phyloP scores from a whole-genome alignment of 345 rosid genomes.

The Salix viminalis region DNA sequence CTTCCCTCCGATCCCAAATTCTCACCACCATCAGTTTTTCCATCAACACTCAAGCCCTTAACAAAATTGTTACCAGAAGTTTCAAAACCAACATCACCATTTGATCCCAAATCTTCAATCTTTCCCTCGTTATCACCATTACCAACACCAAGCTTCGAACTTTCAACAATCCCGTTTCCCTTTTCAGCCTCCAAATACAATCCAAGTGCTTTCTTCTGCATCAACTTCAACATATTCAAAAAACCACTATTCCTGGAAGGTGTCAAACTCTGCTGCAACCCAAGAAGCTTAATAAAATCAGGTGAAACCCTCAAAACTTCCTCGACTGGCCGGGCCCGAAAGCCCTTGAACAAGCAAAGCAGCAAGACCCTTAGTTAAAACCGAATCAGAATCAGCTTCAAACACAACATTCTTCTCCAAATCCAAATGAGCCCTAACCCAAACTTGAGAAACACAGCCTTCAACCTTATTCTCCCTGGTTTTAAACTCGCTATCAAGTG shows the following conservation, averaged over 20 bases:
- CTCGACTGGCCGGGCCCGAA: conserved; percentile 61
- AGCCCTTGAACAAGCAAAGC: conserved; percentile 85
- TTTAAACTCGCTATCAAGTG: conserved; percentile 65
- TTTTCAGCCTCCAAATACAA: conserved; percentile 41
- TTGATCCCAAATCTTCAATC: not conserved
- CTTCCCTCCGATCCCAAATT: conserved; percentile 9
- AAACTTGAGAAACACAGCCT: conserved; percentile 94
- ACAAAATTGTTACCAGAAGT: conserved; percentile 6
- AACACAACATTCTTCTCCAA: conserved; percentile 51
- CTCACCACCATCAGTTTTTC: conserved; percentile 13
- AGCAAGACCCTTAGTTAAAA: conserved; percentile 79
- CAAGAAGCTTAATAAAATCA: conserved; percentile 70
- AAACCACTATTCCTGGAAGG: conserved; percentile 91
- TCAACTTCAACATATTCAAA: conserved; percentile 83
- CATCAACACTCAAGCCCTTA: conserved; percentile 24
- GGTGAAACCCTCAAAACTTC: conserved; percentile 75
- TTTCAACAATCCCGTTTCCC: conserved; percentile 16
- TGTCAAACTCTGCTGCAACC: conserved; percentile 78
- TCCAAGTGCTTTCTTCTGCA: conserved; percentile 78
- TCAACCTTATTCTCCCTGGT: conserved; percentile 78
- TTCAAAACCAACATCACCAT: conserved; percentile 6
- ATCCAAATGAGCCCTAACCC: conserved; percentile 89
- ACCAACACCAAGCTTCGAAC: conserved; percentile 2
- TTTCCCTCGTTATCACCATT: not conserved
- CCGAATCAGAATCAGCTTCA: conserved; percentile 93